phyloP scores from a whole-genome alignment of 179 eudicot genomes.

The Carnegiea gigantea region DNA sequence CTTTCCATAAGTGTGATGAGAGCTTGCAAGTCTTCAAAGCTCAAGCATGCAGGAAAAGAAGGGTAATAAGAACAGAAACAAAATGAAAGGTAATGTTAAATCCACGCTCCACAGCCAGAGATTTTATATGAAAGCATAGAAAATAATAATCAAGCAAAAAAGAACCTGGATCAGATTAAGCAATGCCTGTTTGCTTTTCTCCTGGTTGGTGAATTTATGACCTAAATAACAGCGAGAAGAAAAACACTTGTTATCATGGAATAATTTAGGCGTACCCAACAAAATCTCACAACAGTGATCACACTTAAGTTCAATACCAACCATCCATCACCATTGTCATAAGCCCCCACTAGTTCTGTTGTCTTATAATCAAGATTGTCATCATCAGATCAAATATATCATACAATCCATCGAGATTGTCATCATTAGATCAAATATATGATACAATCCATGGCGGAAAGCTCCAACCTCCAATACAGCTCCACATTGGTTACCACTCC shows the following conservation, averaged over 20 bases:
- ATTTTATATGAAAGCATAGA: neutral
- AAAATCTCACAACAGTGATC: neutral
- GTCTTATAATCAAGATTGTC: neutral
- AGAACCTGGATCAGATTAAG: conserved; percentile 13
- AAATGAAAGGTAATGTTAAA: neutral
- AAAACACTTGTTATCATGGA: neutral
- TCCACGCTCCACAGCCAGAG: neutral
- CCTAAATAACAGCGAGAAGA: neutral
- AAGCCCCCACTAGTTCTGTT: neutral
- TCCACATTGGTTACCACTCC: neutral
- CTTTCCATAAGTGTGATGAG: neutral
- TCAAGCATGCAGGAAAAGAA: neutral
- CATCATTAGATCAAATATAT: neutral
- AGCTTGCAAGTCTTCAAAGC: neutral
- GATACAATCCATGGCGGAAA: neutral
- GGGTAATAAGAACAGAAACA: neutral
- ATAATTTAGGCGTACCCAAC: neutral
- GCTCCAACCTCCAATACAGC: neutral
- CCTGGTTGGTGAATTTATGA: conserved; percentile 8
- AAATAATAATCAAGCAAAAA: neutral
- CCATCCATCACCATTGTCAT: neutral
- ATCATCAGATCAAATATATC: neutral
- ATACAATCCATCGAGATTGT: neutral
- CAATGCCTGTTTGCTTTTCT: conserved; percentile 3
- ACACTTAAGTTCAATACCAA: neutral